Evolutionary conservation across 2,329 filamentous ascomycete genomes (phyloP).

Genomic region (Fusarium begoniae): DNA sequence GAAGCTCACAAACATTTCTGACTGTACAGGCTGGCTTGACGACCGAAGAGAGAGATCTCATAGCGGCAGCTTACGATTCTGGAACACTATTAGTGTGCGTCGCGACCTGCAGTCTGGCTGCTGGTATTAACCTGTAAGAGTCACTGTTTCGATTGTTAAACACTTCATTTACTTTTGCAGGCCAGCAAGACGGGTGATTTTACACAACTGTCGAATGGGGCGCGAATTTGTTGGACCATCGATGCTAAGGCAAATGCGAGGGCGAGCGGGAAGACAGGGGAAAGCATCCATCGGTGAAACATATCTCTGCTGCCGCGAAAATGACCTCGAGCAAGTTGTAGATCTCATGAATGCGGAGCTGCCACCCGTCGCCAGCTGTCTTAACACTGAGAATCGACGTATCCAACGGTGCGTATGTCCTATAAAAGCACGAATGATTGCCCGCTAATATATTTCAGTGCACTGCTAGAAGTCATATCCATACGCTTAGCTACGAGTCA

Average conservation of each 20-base stretch:
- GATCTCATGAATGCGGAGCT: constrained; percentile 77
- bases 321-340: constrained; percentile 74
- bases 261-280: constrained; percentile 79
- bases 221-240: constrained; percentile 79
- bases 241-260: constrained; percentile 84
- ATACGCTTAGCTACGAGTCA: constrained; percentile 73
- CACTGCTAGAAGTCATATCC: constrained; percentile 75
- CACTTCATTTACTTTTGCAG: constrained; percentile 39
- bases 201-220: constrained; percentile 80
- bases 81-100: constrained; percentile 76
- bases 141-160: neutral
- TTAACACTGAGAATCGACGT: constrained; percentile 72
- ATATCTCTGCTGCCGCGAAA: constrained; percentile 76
- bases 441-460: constrained; percentile 54
- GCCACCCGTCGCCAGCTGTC: constrained; percentile 73
- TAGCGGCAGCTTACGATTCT: constrained; percentile 75
- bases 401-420: constrained; percentile 65
- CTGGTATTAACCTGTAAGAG: constrained; percentile 75
- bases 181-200: constrained; percentile 76
- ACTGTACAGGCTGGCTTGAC: constrained; percentile 70
- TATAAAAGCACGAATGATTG: neutral
- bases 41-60: constrained; percentile 76
- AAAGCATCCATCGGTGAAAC: constrained; percentile 82
- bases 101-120: constrained; percentile 82
- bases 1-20: constrained; percentile 21